phyloP scores from a whole-genome alignment of 2,329 filamentous ascomycete species.

The Nakataea oryzae region DNA sequence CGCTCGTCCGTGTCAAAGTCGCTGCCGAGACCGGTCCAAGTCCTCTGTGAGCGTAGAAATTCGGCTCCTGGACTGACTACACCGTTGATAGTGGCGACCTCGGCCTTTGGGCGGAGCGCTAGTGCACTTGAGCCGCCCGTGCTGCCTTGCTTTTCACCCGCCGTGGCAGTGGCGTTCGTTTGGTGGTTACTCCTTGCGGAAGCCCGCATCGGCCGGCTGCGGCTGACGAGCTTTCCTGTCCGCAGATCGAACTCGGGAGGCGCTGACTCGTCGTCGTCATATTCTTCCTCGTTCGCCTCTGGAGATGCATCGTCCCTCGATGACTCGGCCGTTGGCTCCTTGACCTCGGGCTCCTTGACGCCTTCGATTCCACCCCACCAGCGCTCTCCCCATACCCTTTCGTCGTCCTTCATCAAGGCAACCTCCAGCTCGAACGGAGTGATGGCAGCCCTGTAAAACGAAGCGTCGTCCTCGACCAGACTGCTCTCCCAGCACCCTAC shows the following conservation, averaged over 20 bases:
- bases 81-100: constrained; percentile 73
- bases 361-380: constrained; percentile 84
- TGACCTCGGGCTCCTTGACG: constrained; percentile 35
- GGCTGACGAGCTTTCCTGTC: constrained; percentile 72
- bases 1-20: constrained; percentile 55
- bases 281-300: constrained; percentile 9
- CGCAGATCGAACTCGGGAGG: constrained; percentile 87
- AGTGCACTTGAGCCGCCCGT: constrained; percentile 38
- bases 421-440: constrained; percentile 90
- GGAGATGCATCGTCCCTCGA: constrained; percentile 9
- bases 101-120: constrained; percentile 44
- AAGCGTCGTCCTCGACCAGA: constrained; percentile 69
- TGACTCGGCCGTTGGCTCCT: not conserved
- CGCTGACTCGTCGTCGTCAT: constrained; percentile 55
- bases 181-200: constrained; percentile 10
- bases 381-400: constrained; percentile 73
- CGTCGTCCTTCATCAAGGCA: constrained; percentile 63
- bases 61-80: constrained; percentile 87
- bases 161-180: constrained; percentile 5
- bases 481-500: constrained; percentile 98
- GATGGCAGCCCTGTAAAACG: constrained; percentile 80
- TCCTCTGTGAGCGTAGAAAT: constrained; percentile 69
- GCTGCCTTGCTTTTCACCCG: constrained; percentile 7
- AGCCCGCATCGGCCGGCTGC: constrained; percentile 63
- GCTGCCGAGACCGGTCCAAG: constrained; percentile 85